Conservation (phyloP, 805 yeast genomes). For the Teunomyces gatunensis region DNA sequence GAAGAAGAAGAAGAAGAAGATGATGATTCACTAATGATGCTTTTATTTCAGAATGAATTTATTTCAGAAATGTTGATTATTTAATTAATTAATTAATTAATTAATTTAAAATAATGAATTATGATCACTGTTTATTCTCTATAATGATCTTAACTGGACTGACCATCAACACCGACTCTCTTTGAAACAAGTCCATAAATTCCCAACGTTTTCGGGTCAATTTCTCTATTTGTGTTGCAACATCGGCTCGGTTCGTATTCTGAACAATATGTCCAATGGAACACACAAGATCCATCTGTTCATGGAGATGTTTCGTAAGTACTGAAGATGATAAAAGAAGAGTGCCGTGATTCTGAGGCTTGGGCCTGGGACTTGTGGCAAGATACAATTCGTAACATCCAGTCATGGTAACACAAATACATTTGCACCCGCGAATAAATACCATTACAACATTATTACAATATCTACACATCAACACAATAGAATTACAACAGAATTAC, state of each 20-base stretch:
- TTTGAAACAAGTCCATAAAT: background rate
- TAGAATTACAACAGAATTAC: too few species aligned
- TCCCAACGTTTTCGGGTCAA: background rate
- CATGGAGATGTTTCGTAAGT: background rate
- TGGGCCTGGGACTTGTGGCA: background rate
- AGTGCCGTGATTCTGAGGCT: background rate
- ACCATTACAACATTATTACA: too few species aligned
- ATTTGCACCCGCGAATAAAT: background rate
- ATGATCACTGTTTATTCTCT: too few species aligned
- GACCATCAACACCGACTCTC: background rate
- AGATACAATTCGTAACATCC: background rate
- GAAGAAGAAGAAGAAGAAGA: too few species aligned
- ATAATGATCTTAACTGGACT: too few species aligned
- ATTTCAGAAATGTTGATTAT: too few species aligned
- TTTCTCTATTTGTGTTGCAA: background rate
- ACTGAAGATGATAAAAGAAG: background rate
- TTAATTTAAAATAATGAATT: too few species aligned
- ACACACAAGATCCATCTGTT: background rate
- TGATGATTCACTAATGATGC: too few species aligned
- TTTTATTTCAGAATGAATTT: too few species aligned
- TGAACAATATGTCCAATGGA: background rate
- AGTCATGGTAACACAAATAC: background rate
- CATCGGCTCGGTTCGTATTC: background rate
- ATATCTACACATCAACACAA: too few species aligned
- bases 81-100: too few species aligned